phyloP scores from a whole-genome alignment of 768 basidiomycete species.

The Macrolepiota albuminosa region DNA sequence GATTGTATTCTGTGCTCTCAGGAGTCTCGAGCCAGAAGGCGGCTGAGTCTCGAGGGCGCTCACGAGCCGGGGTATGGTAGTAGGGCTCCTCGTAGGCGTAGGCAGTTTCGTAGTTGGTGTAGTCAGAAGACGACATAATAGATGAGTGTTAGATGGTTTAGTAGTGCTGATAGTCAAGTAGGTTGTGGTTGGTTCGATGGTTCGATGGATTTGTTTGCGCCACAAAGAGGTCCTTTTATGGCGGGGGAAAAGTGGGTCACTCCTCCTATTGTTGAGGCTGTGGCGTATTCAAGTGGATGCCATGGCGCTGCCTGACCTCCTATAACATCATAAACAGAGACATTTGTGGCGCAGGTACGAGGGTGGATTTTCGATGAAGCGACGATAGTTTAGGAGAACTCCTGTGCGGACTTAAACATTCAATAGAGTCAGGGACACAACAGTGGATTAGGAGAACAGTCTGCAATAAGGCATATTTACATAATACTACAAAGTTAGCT shows the following conservation, averaged over 20 bases:
- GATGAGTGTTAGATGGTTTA: not conserved
- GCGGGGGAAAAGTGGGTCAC: conserved; percentile 2
- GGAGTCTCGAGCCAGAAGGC: not conserved
- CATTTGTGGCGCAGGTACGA: not conserved
- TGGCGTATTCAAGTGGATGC: conserved; percentile 2
- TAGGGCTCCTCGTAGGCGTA: not conserved
- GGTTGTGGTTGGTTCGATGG: not conserved
- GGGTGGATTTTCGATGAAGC: not conserved
- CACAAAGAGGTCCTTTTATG: conserved; percentile 2
- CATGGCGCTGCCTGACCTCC: not conserved
- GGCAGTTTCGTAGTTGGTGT: not conserved
- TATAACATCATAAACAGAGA: not conserved
- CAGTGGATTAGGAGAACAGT: not conserved
- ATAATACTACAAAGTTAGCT: not conserved
- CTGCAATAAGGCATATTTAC: not conserved
- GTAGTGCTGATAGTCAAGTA: not conserved
- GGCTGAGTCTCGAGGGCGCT: not conserved
- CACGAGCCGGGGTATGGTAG: not conserved
- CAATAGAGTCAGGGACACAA: not conserved
- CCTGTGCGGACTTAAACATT: not conserved
- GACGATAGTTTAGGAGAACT: not conserved
- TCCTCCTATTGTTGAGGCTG: conserved; percentile 6
- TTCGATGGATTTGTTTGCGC: not conserved
- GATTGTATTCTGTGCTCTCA: not conserved
- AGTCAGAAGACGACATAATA: not conserved